Conservation (phyloP, 176 grass and related monocot species). For the Phoenix roebelenii region DNA sequence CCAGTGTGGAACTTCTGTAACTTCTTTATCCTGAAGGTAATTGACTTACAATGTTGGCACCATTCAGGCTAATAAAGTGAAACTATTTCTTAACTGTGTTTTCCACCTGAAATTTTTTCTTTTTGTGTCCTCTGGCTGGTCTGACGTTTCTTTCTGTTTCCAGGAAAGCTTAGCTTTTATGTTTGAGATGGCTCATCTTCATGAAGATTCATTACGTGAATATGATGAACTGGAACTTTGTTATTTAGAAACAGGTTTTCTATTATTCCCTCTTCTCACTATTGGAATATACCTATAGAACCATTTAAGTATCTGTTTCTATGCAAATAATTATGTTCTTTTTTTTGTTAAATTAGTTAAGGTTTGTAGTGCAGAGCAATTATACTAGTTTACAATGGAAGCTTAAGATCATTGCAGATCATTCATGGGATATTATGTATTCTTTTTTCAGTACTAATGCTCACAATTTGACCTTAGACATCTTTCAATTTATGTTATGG, state of each 20-base stretch:
- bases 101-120: neutral
- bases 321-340: neutral
- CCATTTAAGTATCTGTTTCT: conserved; percentile 1
- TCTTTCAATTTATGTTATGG: too few species aligned
- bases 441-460: too few species aligned
- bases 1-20: conserved; percentile 99
- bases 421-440: too few species aligned
- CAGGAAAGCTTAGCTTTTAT: conserved; percentile 99
- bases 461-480: too few species aligned
- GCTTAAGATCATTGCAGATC: too few species aligned
- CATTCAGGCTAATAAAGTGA: neutral
- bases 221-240: conserved; percentile 97
- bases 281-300: neutral
- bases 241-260: conserved; percentile 89
- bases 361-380: too few species aligned
- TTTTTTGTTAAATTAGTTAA: too few species aligned
- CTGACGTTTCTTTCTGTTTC: conserved; percentile 16
- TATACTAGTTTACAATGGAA: too few species aligned
- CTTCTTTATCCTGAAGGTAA: conserved; percentile 98
- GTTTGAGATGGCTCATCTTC: conserved; percentile 93
- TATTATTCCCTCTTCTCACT: conserved; percentile 7
- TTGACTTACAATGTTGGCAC: neutral
- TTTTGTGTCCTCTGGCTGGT: too few species aligned
- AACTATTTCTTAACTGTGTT: neutral
- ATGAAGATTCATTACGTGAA: conserved; percentile 97